A percentile compares a stretch with the other conserved stretches of the same genome.
Evolutionary conservation across 768 basidiomycete species (phyloP).

Genomic region (Amanita thiersii): DNA sequence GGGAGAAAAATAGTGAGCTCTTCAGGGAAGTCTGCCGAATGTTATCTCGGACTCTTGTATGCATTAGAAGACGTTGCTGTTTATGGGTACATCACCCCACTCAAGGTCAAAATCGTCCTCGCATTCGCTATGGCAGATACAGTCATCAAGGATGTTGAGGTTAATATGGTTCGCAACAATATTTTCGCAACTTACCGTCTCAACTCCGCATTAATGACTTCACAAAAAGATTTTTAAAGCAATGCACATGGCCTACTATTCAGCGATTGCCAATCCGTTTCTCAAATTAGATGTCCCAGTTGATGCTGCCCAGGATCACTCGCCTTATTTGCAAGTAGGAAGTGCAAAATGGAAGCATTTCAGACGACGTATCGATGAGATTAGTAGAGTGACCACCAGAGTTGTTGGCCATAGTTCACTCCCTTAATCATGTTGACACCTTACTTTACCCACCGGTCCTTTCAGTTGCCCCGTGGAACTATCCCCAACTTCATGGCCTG

Average conservation of each 20-base stretch:
- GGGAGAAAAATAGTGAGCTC: slow-evolving; percentile 31
- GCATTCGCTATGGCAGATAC: slow-evolving; percentile 75
- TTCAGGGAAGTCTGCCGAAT: slow-evolving; percentile 58
- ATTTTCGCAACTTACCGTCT: not conserved
- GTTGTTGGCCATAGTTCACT: slow-evolving; percentile 34
- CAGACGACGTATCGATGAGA: slow-evolving; percentile 64
- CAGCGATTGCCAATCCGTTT: slow-evolving; percentile 82
- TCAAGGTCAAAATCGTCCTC: slow-evolving; percentile 82
- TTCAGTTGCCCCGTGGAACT: slow-evolving; percentile 7
- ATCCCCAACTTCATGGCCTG: slow-evolving; percentile 14
- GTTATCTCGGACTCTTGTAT: slow-evolving; percentile 81
- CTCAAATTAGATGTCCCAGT: slow-evolving; percentile 49
- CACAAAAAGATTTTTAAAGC: slow-evolving; percentile 84
- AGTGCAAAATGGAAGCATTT: slow-evolving; percentile 65
- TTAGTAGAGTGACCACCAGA: slow-evolving; percentile 49
- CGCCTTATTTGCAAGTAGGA: slow-evolving; percentile 50
- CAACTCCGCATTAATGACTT: not conserved
- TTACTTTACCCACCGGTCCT: slow-evolving; percentile 1
- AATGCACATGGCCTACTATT: slow-evolving; percentile 81
- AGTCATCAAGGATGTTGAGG: slow-evolving; percentile 72
- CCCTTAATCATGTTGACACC: not conserved
- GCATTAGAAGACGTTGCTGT: slow-evolving; percentile 91
- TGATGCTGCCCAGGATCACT: slow-evolving; percentile 42
- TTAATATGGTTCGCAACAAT: slow-evolving; percentile 50
- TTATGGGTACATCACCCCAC: slow-evolving; percentile 85